phyloP scores from a whole-genome alignment of 345 rosid species.

The Corymbia maculata region DNA sequence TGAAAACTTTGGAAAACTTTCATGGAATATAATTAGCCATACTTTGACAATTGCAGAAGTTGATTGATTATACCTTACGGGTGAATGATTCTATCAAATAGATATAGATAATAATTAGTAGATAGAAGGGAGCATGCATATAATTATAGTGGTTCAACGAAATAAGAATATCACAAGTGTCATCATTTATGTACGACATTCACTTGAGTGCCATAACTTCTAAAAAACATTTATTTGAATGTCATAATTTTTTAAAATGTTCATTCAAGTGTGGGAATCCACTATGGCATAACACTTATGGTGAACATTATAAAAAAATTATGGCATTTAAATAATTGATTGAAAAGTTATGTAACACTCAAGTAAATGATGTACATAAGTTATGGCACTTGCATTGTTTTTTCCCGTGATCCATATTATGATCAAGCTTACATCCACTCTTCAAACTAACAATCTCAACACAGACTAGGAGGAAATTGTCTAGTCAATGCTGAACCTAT shows the following conservation, averaged over 20 bases:
- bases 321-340: no score
- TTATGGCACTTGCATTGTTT: no score
- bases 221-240: no score
- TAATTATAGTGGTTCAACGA: background rate
- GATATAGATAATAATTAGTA: background rate
- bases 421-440: background rate
- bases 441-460: background rate
- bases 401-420: background rate
- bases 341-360: no score
- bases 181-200: rapidly evolving
- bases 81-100: background rate
- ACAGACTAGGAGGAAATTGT: background rate
- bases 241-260: no score
- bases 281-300: background rate
- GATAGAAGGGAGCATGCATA: background rate
- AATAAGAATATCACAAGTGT: no score
- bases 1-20: background rate
- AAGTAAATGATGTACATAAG: background rate
- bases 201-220: background rate
- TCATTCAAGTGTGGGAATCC: background rate
- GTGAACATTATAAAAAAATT: no score
- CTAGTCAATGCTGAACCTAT: background rate
- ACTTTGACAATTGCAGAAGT: background rate
- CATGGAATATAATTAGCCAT: background rate
- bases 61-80: background rate